Evolutionary conservation across 2,329 filamentous ascomycete genomes (phyloP), one percentile per base, ranked within the genome.

Genomic region (Monilinia fructicola): DNA sequence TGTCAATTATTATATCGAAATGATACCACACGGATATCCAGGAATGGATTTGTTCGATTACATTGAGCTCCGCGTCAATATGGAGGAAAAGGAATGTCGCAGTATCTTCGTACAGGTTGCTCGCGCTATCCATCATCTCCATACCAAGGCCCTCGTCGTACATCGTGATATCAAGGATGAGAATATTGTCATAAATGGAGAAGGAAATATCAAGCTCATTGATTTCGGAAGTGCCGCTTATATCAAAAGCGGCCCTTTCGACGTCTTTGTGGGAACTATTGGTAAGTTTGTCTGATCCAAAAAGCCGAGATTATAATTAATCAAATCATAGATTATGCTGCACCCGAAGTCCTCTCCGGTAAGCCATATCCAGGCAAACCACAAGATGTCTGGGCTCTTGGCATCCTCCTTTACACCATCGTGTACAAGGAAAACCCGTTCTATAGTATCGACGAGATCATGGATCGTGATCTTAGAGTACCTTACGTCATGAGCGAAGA

Each of bases 351-450:
- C 65, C 85, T 99, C 59, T 93, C 93, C 67, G 95, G 95, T 58
- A 90, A 89, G 73, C 90, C 93, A 21, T 99, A 99, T 79, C 87
- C 90, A 71, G 95, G 95, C 75, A 97, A 96, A 79, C 94, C 97
- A 78, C 95, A 99, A 81, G 95, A 99, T 76, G 93, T 99, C 40
- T 99, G 95, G 95, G 95, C 95, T 0, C 84, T 99, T 21, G 95
- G 95, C 31, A 98, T 99, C 74, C 85, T 99, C 35, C 86, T 99
- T 18, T 99, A 99, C 81, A 99, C 95, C 38, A 97, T 99, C 75
- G 90, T 98, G 75, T 99, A 99, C 84, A 99, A 98, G 80, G 95
- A 99, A 80, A 99, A 99, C 76, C 94, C 95, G 0, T 99, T 97
- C 78, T 98, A 98, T 84, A 96, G 91, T 78, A 95, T 98, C 74